Base-by-base conservation (phyloP, 768 basidiomycete species). In the Pulveroboletus sp. region DNA sequence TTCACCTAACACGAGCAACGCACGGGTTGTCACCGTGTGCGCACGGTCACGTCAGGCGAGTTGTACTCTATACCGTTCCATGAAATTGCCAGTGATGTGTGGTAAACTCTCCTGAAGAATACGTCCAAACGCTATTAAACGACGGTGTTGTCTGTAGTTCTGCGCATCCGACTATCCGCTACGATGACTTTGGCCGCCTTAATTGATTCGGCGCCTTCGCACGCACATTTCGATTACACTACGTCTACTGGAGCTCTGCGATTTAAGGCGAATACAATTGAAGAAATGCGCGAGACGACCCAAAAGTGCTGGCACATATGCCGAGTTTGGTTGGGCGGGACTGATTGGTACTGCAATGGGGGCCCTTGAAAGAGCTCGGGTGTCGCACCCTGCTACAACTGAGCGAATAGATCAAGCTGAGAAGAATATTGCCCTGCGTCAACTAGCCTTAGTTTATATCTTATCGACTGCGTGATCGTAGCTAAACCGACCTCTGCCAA, bases 1-100 rank as follows among this genome's bases (percentile, higher is more conserved):
- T 44, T 46, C 38, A 42, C 39, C 31, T 26, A 31, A 28, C 49
- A 27, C 14, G 15, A 24, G n/a, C 38, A 15, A 17, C 17, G 8
- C 40, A 54, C 52, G 14, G 27, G n/a, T 35, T 21, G 27, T 55
- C 28, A 18, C 36, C 14, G 26, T 17, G 43, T 39, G 40, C 40
- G 43, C 33, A 6, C 30, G 35, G 41, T 58, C 33, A 31, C 35
- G 39, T 41, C 39, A 54, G 56, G 56, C 56, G 35, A 44, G 30
- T 43, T 31, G 41, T 40, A 42, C 24, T 11, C 14, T 24, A 45
- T 27, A 13, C 14, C 27, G n/a, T 27, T 24, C 48, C 15, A 28
- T 35, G 42, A 33, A 21, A 38, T 39, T 35, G 31, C 32, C 27
- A 47, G 43, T 30, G 31, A 45, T 46, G 26, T 38, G n/a, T 48